Conservation (phyloP, 2,329 filamentous ascomycete genomes). For the Colletotrichum shisoi region DNA sequence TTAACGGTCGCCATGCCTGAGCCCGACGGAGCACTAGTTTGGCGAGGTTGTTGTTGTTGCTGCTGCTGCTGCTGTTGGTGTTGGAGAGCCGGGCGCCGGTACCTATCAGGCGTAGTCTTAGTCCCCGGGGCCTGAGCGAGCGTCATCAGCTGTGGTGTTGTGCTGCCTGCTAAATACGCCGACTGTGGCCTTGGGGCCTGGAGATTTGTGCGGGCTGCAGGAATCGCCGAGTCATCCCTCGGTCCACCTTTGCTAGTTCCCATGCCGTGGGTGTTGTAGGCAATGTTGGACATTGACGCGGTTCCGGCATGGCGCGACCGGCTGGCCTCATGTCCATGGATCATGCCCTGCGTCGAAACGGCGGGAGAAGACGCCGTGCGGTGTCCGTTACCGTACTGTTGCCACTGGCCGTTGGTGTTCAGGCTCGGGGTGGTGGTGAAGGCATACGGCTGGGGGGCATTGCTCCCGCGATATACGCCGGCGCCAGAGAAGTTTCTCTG, state of each 20-base stretch:
- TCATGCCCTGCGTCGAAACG: slow-evolving; percentile 52
- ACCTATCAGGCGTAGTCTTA: slow-evolving; percentile 82
- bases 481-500: slow-evolving; percentile 60
- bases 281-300: slow-evolving; percentile 53
- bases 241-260: slow-evolving; percentile 53
- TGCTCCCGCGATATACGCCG: slow-evolving; percentile 63
- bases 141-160: slow-evolving; percentile 56
- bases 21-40: slow-evolving; percentile 56
- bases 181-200: slow-evolving; percentile 55
- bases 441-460: slow-evolving; percentile 75
- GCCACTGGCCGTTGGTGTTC: slow-evolving; percentile 62
- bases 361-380: slow-evolving; percentile 58
- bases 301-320: slow-evolving; percentile 48
- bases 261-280: slow-evolving; percentile 48
- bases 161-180: slow-evolving; percentile 50
- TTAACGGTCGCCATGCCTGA: slow-evolving; percentile 63
- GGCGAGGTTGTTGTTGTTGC: slow-evolving; percentile 48
- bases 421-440: slow-evolving; percentile 76
- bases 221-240: slow-evolving; percentile 62
- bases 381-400: slow-evolving; percentile 57
- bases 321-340: slow-evolving; percentile 45
- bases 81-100: slow-evolving; percentile 71
- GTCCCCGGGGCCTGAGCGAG: slow-evolving; percentile 65
- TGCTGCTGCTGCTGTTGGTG: slow-evolving; percentile 37
- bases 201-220: slow-evolving; percentile 53